phyloP scores from a whole-genome alignment of 768 basidiomycete species.

The Termitomyces sp. region DNA sequence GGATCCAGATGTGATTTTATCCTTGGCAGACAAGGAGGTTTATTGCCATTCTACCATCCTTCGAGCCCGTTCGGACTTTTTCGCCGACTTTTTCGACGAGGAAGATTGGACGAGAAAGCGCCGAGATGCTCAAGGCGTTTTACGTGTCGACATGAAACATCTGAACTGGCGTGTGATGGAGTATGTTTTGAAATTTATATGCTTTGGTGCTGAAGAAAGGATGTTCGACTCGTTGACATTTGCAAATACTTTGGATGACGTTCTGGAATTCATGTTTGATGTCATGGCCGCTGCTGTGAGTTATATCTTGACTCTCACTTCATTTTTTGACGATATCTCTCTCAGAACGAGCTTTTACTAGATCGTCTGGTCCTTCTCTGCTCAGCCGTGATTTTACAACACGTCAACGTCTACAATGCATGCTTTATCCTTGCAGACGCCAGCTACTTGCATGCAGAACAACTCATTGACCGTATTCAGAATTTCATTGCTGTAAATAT shows the following conservation, averaged over 20 bases:
- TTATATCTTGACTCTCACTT: constrained; percentile 3
- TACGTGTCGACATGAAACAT: constrained; percentile 70
- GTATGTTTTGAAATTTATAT: constrained; percentile 72
- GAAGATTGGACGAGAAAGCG: constrained; percentile 73
- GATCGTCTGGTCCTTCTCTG: constrained; percentile 81
- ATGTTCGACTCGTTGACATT: constrained; percentile 74
- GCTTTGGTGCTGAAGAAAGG: constrained; percentile 60
- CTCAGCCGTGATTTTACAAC: constrained; percentile 65
- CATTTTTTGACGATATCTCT: constrained; percentile 2
- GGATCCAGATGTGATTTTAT: constrained; percentile 65
- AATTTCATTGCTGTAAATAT: constrained; percentile 78
- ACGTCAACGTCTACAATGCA: constrained; percentile 69
- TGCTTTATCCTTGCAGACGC: constrained; percentile 81
- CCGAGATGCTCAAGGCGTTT: constrained; percentile 43
- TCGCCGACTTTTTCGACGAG: constrained; percentile 79
- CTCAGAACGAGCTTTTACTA: constrained; percentile 83
- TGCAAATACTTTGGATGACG: constrained; percentile 58
- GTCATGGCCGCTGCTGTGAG: constrained; percentile 82
- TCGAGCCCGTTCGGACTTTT: constrained; percentile 80
- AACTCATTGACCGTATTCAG: constrained; percentile 67
- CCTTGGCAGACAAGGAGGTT: constrained; percentile 63
- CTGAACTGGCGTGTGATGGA: constrained; percentile 69
- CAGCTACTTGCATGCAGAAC: constrained; percentile 64
- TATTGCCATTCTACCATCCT: constrained; percentile 69
- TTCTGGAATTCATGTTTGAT: constrained; percentile 83